Base-by-base conservation (phyloP, 2,329 filamentous ascomycete genomes). In the Ophiostoma sp. region DNA sequence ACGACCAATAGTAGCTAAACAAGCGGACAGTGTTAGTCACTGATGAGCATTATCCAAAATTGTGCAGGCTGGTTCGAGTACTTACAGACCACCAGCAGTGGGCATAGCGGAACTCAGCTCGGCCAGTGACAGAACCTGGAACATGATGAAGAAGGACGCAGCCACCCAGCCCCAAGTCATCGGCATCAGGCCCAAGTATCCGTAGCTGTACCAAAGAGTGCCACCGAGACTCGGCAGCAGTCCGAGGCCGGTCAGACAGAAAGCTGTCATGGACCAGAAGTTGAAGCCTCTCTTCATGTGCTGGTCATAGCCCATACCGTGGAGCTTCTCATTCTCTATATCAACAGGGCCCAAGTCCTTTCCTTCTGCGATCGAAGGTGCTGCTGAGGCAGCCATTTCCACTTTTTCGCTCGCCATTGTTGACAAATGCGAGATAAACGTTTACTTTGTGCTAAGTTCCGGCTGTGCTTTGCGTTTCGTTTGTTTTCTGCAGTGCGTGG, bases 161-260 rank as follows among this genome's bases (percentile, higher is more conserved):
- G 40, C 60, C 60, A 63, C 42, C 60, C 60, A 63, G 7, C 60
- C 40, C 60, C 60, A 63, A 16, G 60, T 63, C 40, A 63, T 63
- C 8, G 60, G 60, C 60, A 63, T 42, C 7, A 63, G 40, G 4
- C 60, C 40, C 7, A 63, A n/a, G 14, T 63, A 63, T 14, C 40
- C 40, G 42, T 63, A 63, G 40, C 60, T 63, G 40, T 18, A 63
- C 60, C 60, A 63, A 18, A 63, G 38, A 4, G 60, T 63, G 11
- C 60, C 60, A 27, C 40, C 60, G 8, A 63, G 60, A 18, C 40
- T 63, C 2, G 60, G 40, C 11, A 63, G 60, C 40, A 63, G 60
- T 63, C 60, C 40, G 2, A 63, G 40, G 16, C 60, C 40, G 4
- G 60, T 63, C 38, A 63, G 18, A 42, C 60, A 63, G 38, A 63